Evolutionary conservation across 2,329 filamentous ascomycete genomes (phyloP).

Genomic region (Aspergillus sclerotialis): DNA sequence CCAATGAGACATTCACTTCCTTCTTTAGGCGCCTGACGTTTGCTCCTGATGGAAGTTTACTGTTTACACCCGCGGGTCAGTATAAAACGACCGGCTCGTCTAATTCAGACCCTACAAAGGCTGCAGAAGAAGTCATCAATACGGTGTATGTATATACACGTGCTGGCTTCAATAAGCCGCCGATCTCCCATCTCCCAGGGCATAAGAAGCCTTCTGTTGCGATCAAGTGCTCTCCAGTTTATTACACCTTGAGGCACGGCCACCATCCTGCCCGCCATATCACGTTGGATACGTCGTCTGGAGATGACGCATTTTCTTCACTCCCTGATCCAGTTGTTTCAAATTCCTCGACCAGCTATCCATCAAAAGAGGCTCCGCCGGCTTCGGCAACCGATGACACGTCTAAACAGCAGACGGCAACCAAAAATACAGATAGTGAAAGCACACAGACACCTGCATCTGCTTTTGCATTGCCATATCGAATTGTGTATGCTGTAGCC

Average conservation of each 20-base stretch:
- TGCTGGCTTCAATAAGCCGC: conserved; percentile 92
- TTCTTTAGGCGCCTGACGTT: conserved; percentile 94
- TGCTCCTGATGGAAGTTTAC: conserved; percentile 85
- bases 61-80: conserved; percentile 91
- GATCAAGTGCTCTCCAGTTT: conserved; percentile 84
- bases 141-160: conserved; percentile 98
- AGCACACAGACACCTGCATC: conserved; percentile 49
- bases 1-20: conserved; percentile 92
- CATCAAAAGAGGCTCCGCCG: conserved; percentile 71
- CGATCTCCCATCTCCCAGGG: conserved; percentile 87
- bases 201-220: conserved; percentile 98
- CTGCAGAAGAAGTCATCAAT: conserved; percentile 80
- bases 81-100: conserved; percentile 74
- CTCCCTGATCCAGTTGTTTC: conserved; percentile 75
- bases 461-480: conserved; percentile 80
- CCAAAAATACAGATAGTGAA: conserved; percentile 45
- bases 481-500: conserved; percentile 93
- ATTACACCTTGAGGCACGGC: conserved; percentile 70
- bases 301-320: conserved; percentile 73
- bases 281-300: conserved; percentile 86
- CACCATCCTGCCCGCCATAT: conserved; percentile 73
- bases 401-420: conserved; percentile 48
- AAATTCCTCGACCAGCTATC: conserved; percentile 35
- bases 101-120: conserved; percentile 61
- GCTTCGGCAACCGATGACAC: conserved; percentile 40